Conservation (phyloP, 345 rosid species). For the Salix arbutifolia region DNA sequence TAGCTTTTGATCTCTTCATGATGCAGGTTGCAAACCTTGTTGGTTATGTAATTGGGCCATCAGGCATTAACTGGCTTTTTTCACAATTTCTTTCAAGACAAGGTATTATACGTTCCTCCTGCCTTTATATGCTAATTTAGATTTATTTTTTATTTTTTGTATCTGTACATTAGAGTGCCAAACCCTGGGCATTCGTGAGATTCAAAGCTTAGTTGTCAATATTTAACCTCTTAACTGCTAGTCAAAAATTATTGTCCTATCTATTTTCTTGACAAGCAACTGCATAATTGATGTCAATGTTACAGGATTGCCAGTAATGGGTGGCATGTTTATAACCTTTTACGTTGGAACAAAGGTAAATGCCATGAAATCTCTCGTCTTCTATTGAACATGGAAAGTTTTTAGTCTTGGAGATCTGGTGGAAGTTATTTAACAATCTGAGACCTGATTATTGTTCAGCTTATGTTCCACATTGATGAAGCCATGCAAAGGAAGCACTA, state of each 20-base stretch:
- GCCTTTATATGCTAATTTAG: neutral
- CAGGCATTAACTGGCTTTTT: slow-evolving; percentile 67
- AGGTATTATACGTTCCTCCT: slow-evolving; percentile 38
- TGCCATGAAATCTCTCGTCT: neutral
- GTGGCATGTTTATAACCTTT: slow-evolving; percentile 58
- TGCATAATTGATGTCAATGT: slow-evolving; percentile 6
- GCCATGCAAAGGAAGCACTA: slow-evolving; percentile 35
- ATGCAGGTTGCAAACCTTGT: slow-evolving; percentile 84
- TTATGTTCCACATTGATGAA: slow-evolving; percentile 29
- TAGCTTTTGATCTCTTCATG: slow-evolving; percentile 1
- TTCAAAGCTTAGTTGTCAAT: too few relatives aligned
- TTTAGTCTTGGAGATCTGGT: neutral
- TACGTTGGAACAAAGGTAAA: slow-evolving; percentile 79
- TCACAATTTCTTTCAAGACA: slow-evolving; percentile 57
- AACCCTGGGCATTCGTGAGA: too few relatives aligned
- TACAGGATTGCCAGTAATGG: slow-evolving; percentile 61
- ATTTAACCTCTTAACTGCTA: too few relatives aligned
- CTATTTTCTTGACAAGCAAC: neutral
- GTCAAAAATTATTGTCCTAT: too few relatives aligned
- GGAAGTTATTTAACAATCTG: neutral
- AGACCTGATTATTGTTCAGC: slow-evolving; percentile 37
- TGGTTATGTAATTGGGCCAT: slow-evolving; percentile 88
- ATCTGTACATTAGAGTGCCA: too few relatives aligned
- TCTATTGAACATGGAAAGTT: neutral
- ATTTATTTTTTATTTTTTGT: too few relatives aligned